Evolutionary conservation across 768 basidiomycete species (phyloP), one percentile per base, ranked within the genome.

Genomic region (Glaciozyma antarctica): DNA sequence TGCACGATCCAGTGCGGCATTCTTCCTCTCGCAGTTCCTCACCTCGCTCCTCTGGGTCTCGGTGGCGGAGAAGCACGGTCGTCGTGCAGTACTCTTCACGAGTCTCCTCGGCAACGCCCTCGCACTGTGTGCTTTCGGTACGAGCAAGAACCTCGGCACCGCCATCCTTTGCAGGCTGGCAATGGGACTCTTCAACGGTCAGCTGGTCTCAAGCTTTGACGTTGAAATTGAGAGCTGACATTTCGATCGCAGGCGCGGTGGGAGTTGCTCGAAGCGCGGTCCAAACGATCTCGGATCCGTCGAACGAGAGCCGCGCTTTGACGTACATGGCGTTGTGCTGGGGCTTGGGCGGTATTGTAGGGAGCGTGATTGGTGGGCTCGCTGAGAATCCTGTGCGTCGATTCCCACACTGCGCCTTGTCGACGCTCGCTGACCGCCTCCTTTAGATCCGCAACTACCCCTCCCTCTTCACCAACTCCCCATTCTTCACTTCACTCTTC

Each of bases 21-120:
- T 64, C 89, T 98, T 97, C 80, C 79, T 95, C 72, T 91, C 93
- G 2, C 95, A 99, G 74, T 98, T 98, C 77, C 78, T 94, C 38
- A 98, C 94, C 1, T 92, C 90, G 34, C 78, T 99, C 41, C 81
- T 97, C 62, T 99, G 95, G 94, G 89, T 90, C 61, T 91, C 91
- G n/a, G 84, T 93, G 26, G 94, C 94, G 28, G 88, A 92, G 64
- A 88, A 84, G 77, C 90, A 97, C 75, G 91, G 92, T 49, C 82
- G 85, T 48, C 85, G 94, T 21, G 81, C 83, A 12, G 94, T 99
- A 10, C 80, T 99, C 43, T 84, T 86, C 57, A 81, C 89, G 30
- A 90, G 91, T 56, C 79, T 99, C 55, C 77, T 94, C 45, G 94
- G 93, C 28, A 88, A 87, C 73, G 87, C 90, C 0, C 70, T 88